Evolutionary conservation across 495 filamentous ascomycete species (phyloP), one percentile per base, ranked within the genome.

Genomic region (Aspergillus saccharolyticus): DNA sequence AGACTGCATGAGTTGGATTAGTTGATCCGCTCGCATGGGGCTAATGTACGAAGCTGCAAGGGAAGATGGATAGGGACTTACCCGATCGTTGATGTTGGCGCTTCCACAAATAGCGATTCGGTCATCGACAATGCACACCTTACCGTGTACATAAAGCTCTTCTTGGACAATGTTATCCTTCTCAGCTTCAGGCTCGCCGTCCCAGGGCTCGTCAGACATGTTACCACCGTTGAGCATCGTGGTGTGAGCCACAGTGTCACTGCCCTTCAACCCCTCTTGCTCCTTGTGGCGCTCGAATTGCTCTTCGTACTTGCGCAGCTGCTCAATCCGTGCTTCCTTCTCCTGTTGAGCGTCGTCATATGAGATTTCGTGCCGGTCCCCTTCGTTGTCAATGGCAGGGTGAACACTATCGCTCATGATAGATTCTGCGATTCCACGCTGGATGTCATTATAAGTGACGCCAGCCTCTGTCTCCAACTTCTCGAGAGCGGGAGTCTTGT

Each of bases 121-220:
- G 66, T 96, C 90, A 64, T 96, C 91, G 15, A 85, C 89, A 59
- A 96, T 96, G 57, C 89, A 79, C 30, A 94, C 78, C 71, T 97
- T 97, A 42, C 84, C 88, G 66, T 98, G 93, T 42, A 96, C 83
- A 61, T 97, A 98, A 0, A 97, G 80, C 75, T 98, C 91, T 68
- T 98, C 93, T 65, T 96, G 92, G 48, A 96, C 84, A 73, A 96
- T 90, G 61, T 94, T 90, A 21, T 87, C 82, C 59, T 88, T 85
- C 64, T 97, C 93, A 15, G 80, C 79, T 56, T 91, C 80, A 0
- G 83, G 74, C 8, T 86, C 78, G 2, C 86, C 87, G 7, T 89
- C 71, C 88, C 89, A 96, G 4, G 67, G 46, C 64, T 91, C 89
- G 10, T 90, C 83, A 1, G 79, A 81, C 14, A 93, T 73, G 44